These are phyloP conservation scores for Polytolypa hystricis DNA, from an alignment of 2,329 filamentous ascomycete species.

Conservation along the genomic window DNA sequence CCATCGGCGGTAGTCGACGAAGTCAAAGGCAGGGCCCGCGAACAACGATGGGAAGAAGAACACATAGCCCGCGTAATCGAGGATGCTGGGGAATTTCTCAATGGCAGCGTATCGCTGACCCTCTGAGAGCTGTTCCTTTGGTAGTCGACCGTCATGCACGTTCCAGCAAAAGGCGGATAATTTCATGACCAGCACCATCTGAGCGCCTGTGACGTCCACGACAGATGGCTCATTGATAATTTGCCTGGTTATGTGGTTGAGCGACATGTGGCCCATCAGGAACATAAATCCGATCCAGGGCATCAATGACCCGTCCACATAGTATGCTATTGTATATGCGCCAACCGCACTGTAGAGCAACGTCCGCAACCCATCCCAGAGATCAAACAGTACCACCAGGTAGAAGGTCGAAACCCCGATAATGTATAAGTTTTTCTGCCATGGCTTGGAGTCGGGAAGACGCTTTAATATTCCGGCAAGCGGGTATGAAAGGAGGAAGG, in stretches of 20 bases:
- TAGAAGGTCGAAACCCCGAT: conserved; percentile 77
- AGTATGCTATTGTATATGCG: conserved; percentile 73
- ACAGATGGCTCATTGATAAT: conserved; percentile 51
- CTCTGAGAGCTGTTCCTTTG: conserved; percentile 69
- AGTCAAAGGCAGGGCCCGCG: conserved; percentile 88
- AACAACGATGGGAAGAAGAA: conserved; percentile 91
- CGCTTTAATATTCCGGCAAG: conserved; percentile 81
- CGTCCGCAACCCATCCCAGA: conserved; percentile 76
- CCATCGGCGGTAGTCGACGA: conserved; percentile 82
- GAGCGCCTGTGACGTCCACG: conserved; percentile 83
- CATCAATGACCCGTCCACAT: conserved; percentile 82
- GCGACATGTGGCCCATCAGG: conserved; percentile 88
- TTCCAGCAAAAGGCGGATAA: conserved; percentile 97
- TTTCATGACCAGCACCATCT: conserved; percentile 99
- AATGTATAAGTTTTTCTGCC: conserved; percentile 78
- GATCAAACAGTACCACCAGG: conserved; percentile 80
- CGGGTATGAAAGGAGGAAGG: conserved; percentile 85
- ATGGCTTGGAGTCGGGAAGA: conserved; percentile 72
- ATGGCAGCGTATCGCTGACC: conserved; percentile 76
- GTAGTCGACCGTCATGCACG: conserved; percentile 78
- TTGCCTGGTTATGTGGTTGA: conserved; percentile 79
- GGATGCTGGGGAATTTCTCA: conserved; percentile 56
- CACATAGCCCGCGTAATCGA: conserved; percentile 84
- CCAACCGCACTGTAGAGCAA: conserved; percentile 67
- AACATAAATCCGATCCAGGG: conserved; percentile 94